phyloP scores from a whole-genome alignment of 495 filamentous ascomycete species.

The Aspergillus egyptiacus region DNA sequence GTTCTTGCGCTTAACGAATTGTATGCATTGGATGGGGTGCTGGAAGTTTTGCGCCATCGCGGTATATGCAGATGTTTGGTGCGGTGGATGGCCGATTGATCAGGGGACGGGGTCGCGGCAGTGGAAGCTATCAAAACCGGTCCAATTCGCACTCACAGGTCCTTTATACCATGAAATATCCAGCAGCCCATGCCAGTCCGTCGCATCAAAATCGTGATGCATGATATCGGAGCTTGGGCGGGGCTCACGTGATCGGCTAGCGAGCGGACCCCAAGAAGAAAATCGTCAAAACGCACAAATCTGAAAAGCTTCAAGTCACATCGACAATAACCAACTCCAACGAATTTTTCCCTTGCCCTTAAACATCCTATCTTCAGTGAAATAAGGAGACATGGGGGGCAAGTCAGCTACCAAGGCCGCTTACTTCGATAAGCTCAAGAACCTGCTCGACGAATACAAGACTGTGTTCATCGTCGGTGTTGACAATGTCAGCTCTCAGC shows the following conservation, averaged over 20 bases:
- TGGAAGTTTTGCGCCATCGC: constrained; percentile 31
- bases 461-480: constrained; percentile 95
- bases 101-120: background rate
- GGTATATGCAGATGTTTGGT: background rate
- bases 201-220: background rate
- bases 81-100: background rate
- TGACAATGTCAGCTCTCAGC: constrained; percentile 97
- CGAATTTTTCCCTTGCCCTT: constrained; percentile 58
- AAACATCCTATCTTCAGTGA: constrained; percentile 91
- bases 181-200: too few species aligned
- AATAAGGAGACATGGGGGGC: constrained; percentile 99
- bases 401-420: constrained; percentile 86
- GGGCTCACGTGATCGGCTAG: constrained; percentile 36
- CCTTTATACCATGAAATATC: background rate
- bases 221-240: constrained; percentile 2
- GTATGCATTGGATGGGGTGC: constrained; percentile 51
- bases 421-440: constrained; percentile 99
- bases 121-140: too few species aligned
- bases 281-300: constrained; percentile 26
- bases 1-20: constrained; percentile 33
- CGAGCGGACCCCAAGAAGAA: constrained; percentile 37
- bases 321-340: constrained; percentile 15
- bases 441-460: constrained; percentile 82
- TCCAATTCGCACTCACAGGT: too few species aligned
- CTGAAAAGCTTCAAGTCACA: constrained; percentile 20